Evolutionary conservation across 768 basidiomycete genomes (phyloP), one percentile per base, ranked within the genome.

Genomic region (Dentipellis fragilis): DNA sequence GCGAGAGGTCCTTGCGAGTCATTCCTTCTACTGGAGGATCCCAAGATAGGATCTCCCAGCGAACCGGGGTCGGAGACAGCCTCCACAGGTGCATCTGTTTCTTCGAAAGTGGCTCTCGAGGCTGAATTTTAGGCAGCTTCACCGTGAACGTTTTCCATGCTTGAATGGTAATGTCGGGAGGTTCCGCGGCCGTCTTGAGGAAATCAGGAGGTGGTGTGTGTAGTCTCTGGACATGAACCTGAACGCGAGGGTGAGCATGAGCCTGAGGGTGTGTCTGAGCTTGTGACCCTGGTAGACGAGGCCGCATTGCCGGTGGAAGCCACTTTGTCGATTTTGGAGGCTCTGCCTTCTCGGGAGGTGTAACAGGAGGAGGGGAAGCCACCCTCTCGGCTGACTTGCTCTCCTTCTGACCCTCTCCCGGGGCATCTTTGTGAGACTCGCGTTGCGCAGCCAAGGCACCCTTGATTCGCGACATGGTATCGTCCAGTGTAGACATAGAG

Each of bases 381-480:
- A 21, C 10, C 22, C 23, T 49, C 21, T 49, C 48, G 19, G 16
- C 19, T 3, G 48, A 35, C 11, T 23, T 49, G 9, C 16, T 22
- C 8, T 49, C 48, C 14, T 17, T 49, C 48, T 17, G 22, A 23
- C 19, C 19, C 48, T 22, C 48, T 49, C 19, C 16, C 22, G 48
- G 16, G 4, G 48, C 23, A 16, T 49, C 22, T 16, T 16, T 17
- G 9, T 49, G 48, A 49, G 21, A 23, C 48, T 23, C 29, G 57
- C 66, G 66, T 58, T 64, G 86, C 34, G 75, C 77, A 64, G 81
- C 78, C 55, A 93, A 64, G 12, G 84, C 90, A 35, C 87, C 89
- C 64, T 85, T 92, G 64, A 93, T 91, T 42, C 90, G 80, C 6
- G 87, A 88, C 80, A 93, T 89, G 23, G 82, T 80, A 64, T 93